These are phyloP conservation scores for Hyphopichia homilentoma DNA, from an alignment of 805 yeast species.

Conservation along the genomic window DNA sequence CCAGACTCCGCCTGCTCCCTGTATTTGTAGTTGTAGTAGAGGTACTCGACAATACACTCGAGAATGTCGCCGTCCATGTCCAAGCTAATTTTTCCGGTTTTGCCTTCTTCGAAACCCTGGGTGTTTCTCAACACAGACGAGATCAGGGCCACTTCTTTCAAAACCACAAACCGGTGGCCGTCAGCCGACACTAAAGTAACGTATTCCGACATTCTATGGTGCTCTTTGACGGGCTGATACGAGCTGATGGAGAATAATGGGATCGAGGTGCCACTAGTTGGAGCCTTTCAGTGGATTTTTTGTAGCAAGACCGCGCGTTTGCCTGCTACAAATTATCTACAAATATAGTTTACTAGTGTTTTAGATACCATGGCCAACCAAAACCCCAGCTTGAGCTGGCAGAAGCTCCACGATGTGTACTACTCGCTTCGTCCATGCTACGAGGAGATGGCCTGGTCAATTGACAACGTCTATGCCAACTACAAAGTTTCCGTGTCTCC, in stretches of 20 bases:
- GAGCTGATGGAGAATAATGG: not conserved
- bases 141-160: constrained; percentile 74
- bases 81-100: constrained; percentile 51
- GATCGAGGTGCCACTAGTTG: no score
- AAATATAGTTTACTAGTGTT: no score
- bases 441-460: constrained; percentile 47
- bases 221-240: no score
- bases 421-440: constrained; percentile 62
- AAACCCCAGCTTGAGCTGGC: constrained; percentile 65
- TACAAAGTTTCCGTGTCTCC: constrained; percentile 48
- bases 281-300: no score
- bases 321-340: no score
- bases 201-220: constrained; percentile 18
- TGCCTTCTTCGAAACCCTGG: constrained; percentile 54
- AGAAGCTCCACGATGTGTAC: constrained; percentile 65
- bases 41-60: constrained; percentile 79
- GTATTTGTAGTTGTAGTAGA: constrained; percentile 71
- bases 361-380: no score
- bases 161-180: constrained; percentile 55
- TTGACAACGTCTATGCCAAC: constrained; percentile 32
- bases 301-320: no score
- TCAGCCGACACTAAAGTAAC: constrained; percentile 75
- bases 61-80: constrained; percentile 71
- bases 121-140: constrained; percentile 54
- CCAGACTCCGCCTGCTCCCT: constrained; percentile 47